phyloP scores from a whole-genome alignment of 2,329 filamentous ascomycete species.

The Fusarium austroafricanum region DNA sequence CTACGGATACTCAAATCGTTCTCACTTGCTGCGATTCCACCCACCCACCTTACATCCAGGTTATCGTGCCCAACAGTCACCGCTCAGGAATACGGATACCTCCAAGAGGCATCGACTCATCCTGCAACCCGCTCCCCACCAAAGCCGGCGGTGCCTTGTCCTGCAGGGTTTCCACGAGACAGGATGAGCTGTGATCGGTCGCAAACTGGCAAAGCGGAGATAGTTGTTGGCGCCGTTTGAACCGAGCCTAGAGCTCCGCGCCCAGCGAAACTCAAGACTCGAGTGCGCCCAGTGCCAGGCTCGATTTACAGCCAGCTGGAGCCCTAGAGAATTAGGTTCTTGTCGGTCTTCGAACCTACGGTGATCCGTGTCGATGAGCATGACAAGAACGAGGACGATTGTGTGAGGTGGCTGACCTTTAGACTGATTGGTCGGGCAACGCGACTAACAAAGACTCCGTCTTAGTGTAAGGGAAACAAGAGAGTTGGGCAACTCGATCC shows the following conservation, averaged over 20 bases:
- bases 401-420: slow-evolving; percentile 42
- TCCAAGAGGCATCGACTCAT: slow-evolving; percentile 23
- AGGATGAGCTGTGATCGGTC: slow-evolving; percentile 24
- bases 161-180: slow-evolving; percentile 17
- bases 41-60: slow-evolving; percentile 13
- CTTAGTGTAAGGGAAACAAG: slow-evolving; percentile 39
- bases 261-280: slow-evolving; percentile 28
- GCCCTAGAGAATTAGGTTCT: slow-evolving; percentile 34
- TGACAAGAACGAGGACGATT: slow-evolving; percentile 36
- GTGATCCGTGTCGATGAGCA: slow-evolving; percentile 40
- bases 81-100: slow-evolving; percentile 34
- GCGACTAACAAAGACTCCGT: slow-evolving; percentile 45
- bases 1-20: slow-evolving; percentile 4
- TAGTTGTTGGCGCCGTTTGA: slow-evolving; percentile 29
- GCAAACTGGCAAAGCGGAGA: slow-evolving; percentile 37
- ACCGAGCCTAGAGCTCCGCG: slow-evolving; percentile 19
- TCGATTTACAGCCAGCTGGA: slow-evolving; percentile 31
- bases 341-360: slow-evolving; percentile 24
- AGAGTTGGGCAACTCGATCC: slow-evolving; percentile 44
- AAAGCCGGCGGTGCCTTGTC: slow-evolving; percentile 27
- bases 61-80: slow-evolving; percentile 26
- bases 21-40: slow-evolving; percentile 25
- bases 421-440: slow-evolving; percentile 43
- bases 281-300: slow-evolving; percentile 29
- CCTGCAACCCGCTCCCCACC: slow-evolving; percentile 24